Conservation (phyloP, 2,329 filamentous ascomycete species). For the Pseudomassariella vexata region DNA sequence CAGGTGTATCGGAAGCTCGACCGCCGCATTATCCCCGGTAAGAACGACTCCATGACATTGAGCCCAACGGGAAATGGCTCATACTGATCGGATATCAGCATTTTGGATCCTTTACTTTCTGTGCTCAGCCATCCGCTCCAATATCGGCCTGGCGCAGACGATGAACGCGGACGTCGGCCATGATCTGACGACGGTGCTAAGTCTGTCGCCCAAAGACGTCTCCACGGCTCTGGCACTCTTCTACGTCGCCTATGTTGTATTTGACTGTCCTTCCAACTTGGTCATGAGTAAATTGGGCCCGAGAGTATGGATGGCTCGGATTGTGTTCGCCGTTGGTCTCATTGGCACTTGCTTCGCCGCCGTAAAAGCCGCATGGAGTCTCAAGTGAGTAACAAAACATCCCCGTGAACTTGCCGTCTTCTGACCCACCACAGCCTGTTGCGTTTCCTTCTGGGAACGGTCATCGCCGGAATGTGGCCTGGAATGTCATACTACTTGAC, state of each 20-base stretch:
- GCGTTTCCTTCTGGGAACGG: slow-evolving; percentile 76
- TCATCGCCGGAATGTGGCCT: slow-evolving; percentile 92
- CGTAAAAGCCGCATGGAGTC: slow-evolving; percentile 75
- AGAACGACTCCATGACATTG: slow-evolving; percentile 5
- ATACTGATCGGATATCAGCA: slow-evolving; percentile 45
- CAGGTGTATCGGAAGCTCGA: slow-evolving; percentile 54
- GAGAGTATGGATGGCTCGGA: slow-evolving; percentile 86
- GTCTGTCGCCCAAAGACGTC: slow-evolving; percentile 67
- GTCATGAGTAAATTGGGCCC: slow-evolving; percentile 82
- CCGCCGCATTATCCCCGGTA: slow-evolving; percentile 53
- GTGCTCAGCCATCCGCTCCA: slow-evolving; percentile 85
- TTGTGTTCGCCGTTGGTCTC: slow-evolving; percentile 80
- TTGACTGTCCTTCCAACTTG: slow-evolving; percentile 83
- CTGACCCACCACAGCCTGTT: slow-evolving; percentile 48
- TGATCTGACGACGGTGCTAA: slow-evolving; percentile 66
- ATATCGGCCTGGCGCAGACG: slow-evolving; percentile 88
- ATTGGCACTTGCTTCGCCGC: slow-evolving; percentile 81
- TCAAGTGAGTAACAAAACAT: slow-evolving; percentile 53
- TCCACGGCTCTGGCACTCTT: slow-evolving; percentile 83
- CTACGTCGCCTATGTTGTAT: slow-evolving; percentile 87
- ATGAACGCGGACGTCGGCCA: slow-evolving; percentile 73
- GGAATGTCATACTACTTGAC: slow-evolving; percentile 93
- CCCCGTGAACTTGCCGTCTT: slow-evolving; percentile 2
- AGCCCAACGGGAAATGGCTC: background rate
- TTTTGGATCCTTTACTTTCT: slow-evolving; percentile 92